Conservation (phyloP, 805 yeast genomes). For the Ogataea corticis region DNA sequence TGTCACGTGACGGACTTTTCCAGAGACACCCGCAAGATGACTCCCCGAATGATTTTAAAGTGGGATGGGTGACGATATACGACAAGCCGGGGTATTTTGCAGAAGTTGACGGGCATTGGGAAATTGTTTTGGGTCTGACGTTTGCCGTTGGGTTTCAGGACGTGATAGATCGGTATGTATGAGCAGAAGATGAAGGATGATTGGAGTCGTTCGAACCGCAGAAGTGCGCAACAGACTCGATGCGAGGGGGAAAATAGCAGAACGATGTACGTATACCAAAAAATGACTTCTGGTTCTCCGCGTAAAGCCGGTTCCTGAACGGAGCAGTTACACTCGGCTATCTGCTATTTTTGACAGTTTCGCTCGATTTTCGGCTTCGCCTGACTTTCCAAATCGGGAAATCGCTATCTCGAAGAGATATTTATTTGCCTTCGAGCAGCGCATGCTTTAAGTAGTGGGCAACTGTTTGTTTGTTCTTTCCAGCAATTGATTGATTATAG, state of each 20-base stretch:
- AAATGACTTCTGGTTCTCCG: no score
- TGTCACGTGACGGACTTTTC: conserved; percentile 58
- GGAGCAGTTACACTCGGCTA: no score
- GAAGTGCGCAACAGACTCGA: no score
- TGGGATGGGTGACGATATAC: conserved; percentile 67
- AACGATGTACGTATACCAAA: no score
- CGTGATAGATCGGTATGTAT: conserved; percentile 6
- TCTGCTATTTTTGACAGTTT: no score
- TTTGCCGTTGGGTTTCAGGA: conserved; percentile 40
- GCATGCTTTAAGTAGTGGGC: not conserved
- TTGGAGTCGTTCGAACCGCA: no score
- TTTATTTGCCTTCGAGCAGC: not conserved
- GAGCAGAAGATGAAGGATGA: conserved; percentile 1
- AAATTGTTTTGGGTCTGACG: conserved; percentile 51
- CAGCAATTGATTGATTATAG: not conserved
- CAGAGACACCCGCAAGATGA: conserved; percentile 56
- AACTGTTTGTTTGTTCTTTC: not conserved
- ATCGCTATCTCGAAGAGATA: not conserved
- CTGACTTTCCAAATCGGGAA: not conserved
- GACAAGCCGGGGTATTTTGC: conserved; percentile 41
- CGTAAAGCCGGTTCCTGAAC: no score
- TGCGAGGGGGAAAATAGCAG: no score
- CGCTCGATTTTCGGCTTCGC: no score
- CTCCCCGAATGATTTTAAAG: conserved; percentile 56
- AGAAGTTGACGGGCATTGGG: conserved; percentile 49